phyloP scores from a whole-genome alignment of 768 basidiomycete genomes.

The Collybiopsis luxurians region DNA sequence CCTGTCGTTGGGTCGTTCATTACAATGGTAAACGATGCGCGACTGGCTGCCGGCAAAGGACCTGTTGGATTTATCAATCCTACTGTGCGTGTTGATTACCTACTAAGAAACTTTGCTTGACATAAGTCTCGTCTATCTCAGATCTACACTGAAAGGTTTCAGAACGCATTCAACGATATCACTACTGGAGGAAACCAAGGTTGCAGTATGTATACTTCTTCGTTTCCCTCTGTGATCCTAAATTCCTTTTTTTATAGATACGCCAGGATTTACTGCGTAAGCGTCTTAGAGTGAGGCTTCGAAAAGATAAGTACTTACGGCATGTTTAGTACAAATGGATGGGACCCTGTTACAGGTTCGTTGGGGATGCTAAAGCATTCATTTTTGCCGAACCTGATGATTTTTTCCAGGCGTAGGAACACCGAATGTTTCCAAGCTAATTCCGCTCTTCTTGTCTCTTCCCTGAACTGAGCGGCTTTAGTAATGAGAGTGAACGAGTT shows the following conservation, averaged over 20 bases:
- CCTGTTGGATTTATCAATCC: conserved; percentile 52
- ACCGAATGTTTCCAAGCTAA: conserved; percentile 28
- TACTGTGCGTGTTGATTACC: conserved; percentile 20
- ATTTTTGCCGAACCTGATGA: neutral
- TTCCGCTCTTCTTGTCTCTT: conserved; percentile 30
- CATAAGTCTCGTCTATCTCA: no score
- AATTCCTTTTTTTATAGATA: conserved; percentile 16
- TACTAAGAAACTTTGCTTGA: neutral
- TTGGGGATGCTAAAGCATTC: neutral
- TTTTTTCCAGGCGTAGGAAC: conserved; percentile 30
- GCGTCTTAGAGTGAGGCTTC: neutral
- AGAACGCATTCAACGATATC: conserved; percentile 37
- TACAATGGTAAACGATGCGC: conserved; percentile 51
- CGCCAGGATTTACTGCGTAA: conserved; percentile 9
- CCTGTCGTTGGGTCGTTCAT: conserved; percentile 50
- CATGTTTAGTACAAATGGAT: conserved; percentile 30
- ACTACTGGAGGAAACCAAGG: conserved; percentile 37
- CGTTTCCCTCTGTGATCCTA: neutral
- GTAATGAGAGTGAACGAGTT: no score
- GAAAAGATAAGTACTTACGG: neutral
- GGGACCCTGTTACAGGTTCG: conserved; percentile 39
- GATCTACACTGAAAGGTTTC: conserved; percentile 35
- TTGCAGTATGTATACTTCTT: conserved; percentile 30
- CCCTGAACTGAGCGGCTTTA: conserved; percentile 28
- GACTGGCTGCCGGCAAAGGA: conserved; percentile 36